Evolutionary conservation across 2,329 filamentous ascomycete species (phyloP), one percentile per base, ranked within the genome.

Genomic region (Mycosphaerella sp.): DNA sequence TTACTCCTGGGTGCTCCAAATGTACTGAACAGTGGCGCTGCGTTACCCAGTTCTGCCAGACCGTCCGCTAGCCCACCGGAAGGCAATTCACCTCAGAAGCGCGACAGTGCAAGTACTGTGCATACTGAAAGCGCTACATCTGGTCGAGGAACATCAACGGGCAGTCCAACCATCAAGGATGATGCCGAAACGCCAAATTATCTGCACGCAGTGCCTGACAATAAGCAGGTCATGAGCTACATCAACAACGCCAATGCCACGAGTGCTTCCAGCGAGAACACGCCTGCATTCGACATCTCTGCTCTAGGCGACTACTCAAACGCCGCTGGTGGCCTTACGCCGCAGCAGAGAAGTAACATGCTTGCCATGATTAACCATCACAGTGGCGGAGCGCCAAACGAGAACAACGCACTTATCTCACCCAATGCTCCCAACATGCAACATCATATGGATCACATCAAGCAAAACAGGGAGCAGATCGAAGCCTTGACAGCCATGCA

Each of bases 401-500:
- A 57, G 44, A 80, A 81, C 64, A 82, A 80, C 56, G 79, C 80
- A 2, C 70, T 83, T 9, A 72, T 78, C 40, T 77, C 75, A 13
- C 79, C 79, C 3, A 73, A 70, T 10, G 73, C 79, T 0, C 79
- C 79, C 0, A 70, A 74, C 1, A 76, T 80, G 69, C 76, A 78
- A 1, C 72, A 74, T 12, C 42, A 47, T 18, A 71, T 88, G 16
- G 75, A 79, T 44, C 77, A 83, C 35, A 79, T 93, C 55, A 79
- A 77, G 41, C 79, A 79, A 54, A 90, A 85, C 4, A 79, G 85
- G 55, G 76, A 84, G 12, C 86, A 95, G 56, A 79, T 96, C 25
- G 87, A 93, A 45, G 79, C 86, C 27, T 76, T 97, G 2, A 81
- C 87, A 56, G 84, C 84, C 39, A 75, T 95, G 62, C 87, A 94